Conservation (phyloP, 176 grass and related monocot genomes). For the Hsuehochloa calcarea region DNA sequence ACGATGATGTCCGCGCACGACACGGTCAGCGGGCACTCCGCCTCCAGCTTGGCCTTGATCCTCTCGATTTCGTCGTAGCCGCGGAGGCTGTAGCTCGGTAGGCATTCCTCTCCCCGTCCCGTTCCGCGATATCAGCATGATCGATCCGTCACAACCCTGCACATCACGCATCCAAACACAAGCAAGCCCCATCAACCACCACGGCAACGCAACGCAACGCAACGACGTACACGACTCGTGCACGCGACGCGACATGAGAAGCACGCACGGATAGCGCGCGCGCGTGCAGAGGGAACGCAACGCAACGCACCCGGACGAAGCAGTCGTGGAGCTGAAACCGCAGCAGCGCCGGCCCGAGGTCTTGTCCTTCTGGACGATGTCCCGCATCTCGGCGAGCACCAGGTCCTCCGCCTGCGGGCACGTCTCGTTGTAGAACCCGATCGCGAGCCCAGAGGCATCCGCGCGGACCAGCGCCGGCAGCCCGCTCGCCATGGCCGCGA, state of each 20-base stretch:
- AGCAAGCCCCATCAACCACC: not conserved
- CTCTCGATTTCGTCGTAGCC: slow-evolving; percentile 46
- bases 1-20: slow-evolving; percentile 66
- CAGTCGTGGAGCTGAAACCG: slow-evolving; percentile 64
- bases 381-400: slow-evolving; percentile 48
- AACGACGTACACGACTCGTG: not conserved
- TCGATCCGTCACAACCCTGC: slow-evolving; percentile 58
- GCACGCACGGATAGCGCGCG: too few species aligned
- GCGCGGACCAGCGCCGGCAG: not conserved
- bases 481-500: not conserved
- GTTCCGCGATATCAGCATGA: slow-evolving; percentile 45
- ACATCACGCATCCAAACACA: not conserved
- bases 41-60: slow-evolving; percentile 64
- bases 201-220: not conserved
- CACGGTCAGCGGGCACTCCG: slow-evolving; percentile 49
- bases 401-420: slow-evolving; percentile 52
- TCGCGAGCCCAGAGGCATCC: slow-evolving; percentile 2
- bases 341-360: slow-evolving; percentile 51
- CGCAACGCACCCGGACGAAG: slow-evolving; percentile 50
- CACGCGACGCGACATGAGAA: slow-evolving; percentile 5
- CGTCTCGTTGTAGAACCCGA: slow-evolving; percentile 48
- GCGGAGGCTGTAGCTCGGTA: slow-evolving; percentile 36
- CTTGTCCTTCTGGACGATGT: slow-evolving; percentile 14
- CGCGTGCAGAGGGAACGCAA: too few species aligned
- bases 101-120: slow-evolving; percentile 36